Evolutionary conservation across 371 early-diverging fungal species (phyloP), one percentile per base, ranked within the genome.

Genomic region (Lichtheimia ornata): DNA sequence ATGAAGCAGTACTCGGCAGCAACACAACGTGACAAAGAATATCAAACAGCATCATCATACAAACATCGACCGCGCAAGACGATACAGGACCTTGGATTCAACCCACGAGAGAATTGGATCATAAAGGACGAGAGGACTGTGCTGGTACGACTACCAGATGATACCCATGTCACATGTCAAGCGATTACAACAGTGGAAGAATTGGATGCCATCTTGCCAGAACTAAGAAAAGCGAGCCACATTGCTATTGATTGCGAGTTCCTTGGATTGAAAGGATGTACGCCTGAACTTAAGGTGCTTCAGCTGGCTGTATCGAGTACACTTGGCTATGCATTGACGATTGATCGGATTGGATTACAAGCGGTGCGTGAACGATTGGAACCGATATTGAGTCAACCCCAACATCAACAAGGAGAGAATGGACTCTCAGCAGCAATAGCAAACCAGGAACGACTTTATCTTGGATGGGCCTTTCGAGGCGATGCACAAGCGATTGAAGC

Each of bases 181-280:
- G 59, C 65, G 11, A 68, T 78, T 0, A 66, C 69, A 0, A 76
- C 68, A 0, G 63, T 44, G 25, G 56, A 63, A 28, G 58, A 67
- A 2, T 50, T 81, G 0, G 72, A 74, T 4, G 53, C 47, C 1
- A 65, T 71, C 0, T 40, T 72, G 0, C 53, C 65, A 2, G 55
- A 60, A 3, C 62, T 77, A 9, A 18, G 45, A 1, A 7, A 56
- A 1, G 56, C 59, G 9, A 2, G 44, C 0, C 65, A 44, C 25
- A 54, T 73, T 27, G 67, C 74, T 3, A 18, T 81, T 5, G 81
- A 81, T 45, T 81, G 81, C 55, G 81, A 81, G 50, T 76, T 81
- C 15, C 43, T 73, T 18, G 65, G 66, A 0, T 3, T 59, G 3
- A 76, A 78, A 44, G 73, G 70, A 1, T 28, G 41, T 4, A 13